Percentiles rank a stretch among this genome's conserved stretches.
Evolutionary conservation across 495 filamentous ascomycete species (phyloP).

Genomic region (Jackrogersella minutella): DNA sequence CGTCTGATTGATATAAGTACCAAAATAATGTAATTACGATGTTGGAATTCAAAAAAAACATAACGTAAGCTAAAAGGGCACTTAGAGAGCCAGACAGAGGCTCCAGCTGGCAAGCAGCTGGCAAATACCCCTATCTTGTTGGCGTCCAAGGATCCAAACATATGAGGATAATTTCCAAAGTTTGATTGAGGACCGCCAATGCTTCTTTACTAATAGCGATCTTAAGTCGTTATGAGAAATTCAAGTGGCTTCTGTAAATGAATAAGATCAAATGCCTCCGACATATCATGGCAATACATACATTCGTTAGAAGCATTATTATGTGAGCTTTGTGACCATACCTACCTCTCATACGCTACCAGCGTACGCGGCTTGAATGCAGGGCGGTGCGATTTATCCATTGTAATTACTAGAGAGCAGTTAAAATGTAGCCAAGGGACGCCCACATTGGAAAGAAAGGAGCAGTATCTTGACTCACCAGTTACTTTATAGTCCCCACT

Average conservation of each 20-base stretch:
- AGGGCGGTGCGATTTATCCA: background rate
- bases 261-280: too few species aligned
- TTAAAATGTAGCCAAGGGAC: background rate
- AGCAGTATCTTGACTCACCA: too few species aligned
- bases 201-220: too few species aligned
- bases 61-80: background rate
- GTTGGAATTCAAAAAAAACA: background rate
- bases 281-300: background rate
- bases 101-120: background rate
- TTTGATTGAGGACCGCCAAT: too few species aligned
- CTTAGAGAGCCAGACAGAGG: background rate
- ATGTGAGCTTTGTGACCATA: background rate
- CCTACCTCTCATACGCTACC: background rate
- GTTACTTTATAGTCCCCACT: too few species aligned
- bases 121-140: background rate
- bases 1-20: background rate
- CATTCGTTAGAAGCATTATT: background rate
- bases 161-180: too few species aligned
- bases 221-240: too few species aligned
- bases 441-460: too few species aligned
- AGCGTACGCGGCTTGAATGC: background rate
- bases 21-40: background rate
- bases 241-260: too few species aligned
- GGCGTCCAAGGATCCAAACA: too few species aligned
- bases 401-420: background rate